These are phyloP conservation scores for Syzygium oleosum DNA, from an alignment of 345 rosid genomes.

Conservation along the genomic window DNA sequence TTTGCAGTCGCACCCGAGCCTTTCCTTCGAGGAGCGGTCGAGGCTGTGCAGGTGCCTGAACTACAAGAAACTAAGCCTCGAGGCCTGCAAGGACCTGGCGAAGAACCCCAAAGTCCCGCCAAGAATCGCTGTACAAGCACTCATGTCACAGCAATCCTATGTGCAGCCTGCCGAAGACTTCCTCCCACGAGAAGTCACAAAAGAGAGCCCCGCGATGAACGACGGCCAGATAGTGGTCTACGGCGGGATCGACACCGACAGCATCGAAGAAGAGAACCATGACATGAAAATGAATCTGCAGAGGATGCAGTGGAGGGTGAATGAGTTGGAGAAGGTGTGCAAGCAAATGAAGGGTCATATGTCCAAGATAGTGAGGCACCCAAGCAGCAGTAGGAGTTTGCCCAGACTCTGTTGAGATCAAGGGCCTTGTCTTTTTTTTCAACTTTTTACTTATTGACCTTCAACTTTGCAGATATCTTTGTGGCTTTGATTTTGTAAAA, in stretches of 20 bases:
- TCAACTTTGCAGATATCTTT: neutral
- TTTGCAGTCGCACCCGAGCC: conserved; percentile 53
- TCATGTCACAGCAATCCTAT: conserved; percentile 37
- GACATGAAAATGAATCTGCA: conserved; percentile 21
- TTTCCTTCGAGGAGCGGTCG: conserved; percentile 54
- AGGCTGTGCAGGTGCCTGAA: conserved; percentile 58
- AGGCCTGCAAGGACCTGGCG: conserved; percentile 65
- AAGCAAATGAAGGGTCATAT: conserved; percentile 50
- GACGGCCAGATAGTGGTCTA: conserved; percentile 1
- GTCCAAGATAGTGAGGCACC: conserved; percentile 35
- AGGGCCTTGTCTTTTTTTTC: neutral
- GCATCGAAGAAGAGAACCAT: conserved; percentile 16
- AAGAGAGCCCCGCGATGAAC: neutral
- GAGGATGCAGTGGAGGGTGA: conserved; percentile 41
- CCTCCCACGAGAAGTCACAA: neutral
- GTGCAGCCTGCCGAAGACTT: conserved; percentile 1
- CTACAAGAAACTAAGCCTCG: conserved; percentile 61
- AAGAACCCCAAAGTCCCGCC: conserved; percentile 88
- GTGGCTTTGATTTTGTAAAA: neutral
- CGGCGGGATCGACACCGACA: conserved; percentile 9
- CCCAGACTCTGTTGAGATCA: conserved; percentile 45
- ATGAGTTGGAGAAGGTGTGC: conserved; percentile 49
- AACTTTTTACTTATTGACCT: neutral
- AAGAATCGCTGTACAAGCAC: conserved; percentile 52
- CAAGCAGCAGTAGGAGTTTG: conserved; percentile 7